Conservation (phyloP, 1,139 yeast genomes). For the Suzukiozyma palmioleophila region DNA sequence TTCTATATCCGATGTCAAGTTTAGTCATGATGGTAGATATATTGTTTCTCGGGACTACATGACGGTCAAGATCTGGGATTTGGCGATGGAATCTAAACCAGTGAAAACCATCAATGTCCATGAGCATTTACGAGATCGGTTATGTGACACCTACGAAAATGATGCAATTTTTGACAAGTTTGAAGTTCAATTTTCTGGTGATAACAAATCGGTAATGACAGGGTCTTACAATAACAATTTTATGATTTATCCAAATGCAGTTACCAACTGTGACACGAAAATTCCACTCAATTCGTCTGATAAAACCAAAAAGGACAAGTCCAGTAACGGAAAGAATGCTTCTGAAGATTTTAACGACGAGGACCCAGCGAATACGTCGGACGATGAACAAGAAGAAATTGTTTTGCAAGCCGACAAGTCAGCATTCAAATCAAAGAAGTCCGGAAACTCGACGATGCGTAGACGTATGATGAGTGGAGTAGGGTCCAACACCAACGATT, state of each 20-base stretch:
- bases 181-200: constrained; percentile 94
- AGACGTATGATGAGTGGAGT: constrained; percentile 46
- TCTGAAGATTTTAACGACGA: constrained; percentile 28
- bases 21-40: constrained; percentile 88
- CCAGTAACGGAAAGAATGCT: constrained; percentile 11
- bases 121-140: constrained; percentile 86
- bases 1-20: constrained; percentile 89
- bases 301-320: constrained; percentile 6
- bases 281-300: constrained; percentile 5
- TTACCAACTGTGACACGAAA: constrained; percentile 28
- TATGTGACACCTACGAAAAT: constrained; percentile 96
- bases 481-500: constrained; percentile 45
- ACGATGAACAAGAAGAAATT: constrained; percentile 67
- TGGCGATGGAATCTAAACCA: constrained; percentile 95
- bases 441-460: constrained; percentile 31
- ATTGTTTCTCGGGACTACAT: constrained; percentile 94
- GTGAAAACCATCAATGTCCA: constrained; percentile 92
- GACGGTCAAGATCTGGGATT: constrained; percentile 98
- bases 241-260: constrained; percentile 89
- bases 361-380: constrained; percentile 13
- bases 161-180: constrained; percentile 98
- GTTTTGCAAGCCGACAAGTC: constrained; percentile 96
- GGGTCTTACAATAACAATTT: constrained; percentile 97
- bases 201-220: constrained; percentile 88
- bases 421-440: constrained; percentile 82